Evolutionary conservation across 139 green algal species (phyloP), one percentile per base, ranked within the genome.

Genomic region (Volvox africanus): DNA sequence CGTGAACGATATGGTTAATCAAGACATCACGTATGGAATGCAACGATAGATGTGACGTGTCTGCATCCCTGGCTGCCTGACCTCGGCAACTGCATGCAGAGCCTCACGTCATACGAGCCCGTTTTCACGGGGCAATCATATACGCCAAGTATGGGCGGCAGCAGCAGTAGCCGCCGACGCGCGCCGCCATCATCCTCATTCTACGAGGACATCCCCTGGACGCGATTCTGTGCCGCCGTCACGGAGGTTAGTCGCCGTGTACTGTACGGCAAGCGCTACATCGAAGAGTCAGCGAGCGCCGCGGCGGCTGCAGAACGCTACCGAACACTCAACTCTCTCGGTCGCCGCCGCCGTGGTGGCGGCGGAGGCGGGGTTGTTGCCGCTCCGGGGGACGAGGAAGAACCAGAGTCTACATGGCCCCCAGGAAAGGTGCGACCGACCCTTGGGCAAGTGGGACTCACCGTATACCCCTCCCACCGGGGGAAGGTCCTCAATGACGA

Each of bases 81-180:
- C 9, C 44, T 55, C 44, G 44, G 44, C 44, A 55, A 55, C 44
- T 55, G 44, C 44, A 32, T 30, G 71, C 82, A 87, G 82, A 61
- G 30, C 55, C 21, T 62, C 35, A 55, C 20, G 1, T 22, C 36
- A 16, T 89, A 89, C 35, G 83, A 89, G 19, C 83, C 83, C 1
- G 36, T 89, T 16, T 89, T 89, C 67, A 89, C 83, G 33, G 83
- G 83, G 0, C 83, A 89, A 36, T 68, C 24, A 30, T 89, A 89
- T 65, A 89, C 83, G 35, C 83, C 83, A 17, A 68, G 83, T 2
- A 36, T 89, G 62, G 82, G 22, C 22, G 32, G 75, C 75, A 30
- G 71, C 71, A 75, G 28, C 28, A 36, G 33, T 26, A 35, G 62
- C 80, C n/a, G 61, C 82, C 13, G 62, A 2, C 19, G 11, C 37